Evolutionary conservation across 2,329 filamentous ascomycete genomes (phyloP).

Genomic region (Pseudogymnoascus sp.): DNA sequence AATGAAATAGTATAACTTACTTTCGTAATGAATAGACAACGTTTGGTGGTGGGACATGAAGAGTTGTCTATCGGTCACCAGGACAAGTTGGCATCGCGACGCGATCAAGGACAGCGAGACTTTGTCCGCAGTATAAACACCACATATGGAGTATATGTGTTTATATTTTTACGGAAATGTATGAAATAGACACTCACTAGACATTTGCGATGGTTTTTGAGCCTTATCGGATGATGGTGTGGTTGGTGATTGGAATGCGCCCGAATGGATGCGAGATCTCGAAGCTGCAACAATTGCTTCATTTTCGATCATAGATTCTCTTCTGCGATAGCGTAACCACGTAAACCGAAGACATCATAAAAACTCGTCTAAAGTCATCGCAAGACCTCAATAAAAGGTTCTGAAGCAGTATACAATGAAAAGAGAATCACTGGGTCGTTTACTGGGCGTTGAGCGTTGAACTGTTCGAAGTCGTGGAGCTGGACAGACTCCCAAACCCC

Average conservation of each 20-base stretch:
- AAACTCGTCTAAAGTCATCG: background rate
- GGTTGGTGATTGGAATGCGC: background rate
- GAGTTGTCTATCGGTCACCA: background rate
- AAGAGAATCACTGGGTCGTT: background rate
- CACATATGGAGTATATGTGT: background rate
- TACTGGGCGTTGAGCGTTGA: background rate
- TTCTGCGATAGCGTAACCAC: background rate
- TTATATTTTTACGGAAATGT: background rate
- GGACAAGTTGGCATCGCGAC: background rate
- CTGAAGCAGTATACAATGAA: background rate
- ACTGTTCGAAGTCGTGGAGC: background rate
- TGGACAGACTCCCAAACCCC: conserved; percentile 1
- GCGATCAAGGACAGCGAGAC: background rate
- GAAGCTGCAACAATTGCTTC: conserved; percentile 6
- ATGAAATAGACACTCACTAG: conserved; percentile 1
- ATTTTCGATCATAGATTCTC: background rate
- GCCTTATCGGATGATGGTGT: background rate
- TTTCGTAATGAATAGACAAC: background rate
- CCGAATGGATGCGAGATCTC: background rate
- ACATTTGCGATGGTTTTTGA: background rate
- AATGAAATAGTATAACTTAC: background rate
- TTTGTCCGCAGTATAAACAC: background rate
- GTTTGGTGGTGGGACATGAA: background rate
- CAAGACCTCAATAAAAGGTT: background rate
- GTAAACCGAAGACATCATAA: background rate